Conservation (phyloP, 768 basidiomycete species). For the Lactifluus subvellereus region DNA sequence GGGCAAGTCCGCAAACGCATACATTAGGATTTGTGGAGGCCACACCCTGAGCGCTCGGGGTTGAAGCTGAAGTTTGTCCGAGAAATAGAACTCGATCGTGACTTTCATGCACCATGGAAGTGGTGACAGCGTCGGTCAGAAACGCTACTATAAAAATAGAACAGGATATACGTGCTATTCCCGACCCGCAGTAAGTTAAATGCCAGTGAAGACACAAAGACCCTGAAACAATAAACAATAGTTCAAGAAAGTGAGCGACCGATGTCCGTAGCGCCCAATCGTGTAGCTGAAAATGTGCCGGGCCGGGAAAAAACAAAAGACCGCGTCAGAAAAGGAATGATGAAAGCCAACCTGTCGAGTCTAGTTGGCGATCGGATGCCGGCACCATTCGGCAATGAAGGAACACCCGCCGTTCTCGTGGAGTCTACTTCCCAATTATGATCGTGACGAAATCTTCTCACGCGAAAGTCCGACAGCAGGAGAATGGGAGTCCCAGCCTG, state of each 20-base stretch:
- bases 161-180: neutral
- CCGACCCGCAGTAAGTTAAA: neutral
- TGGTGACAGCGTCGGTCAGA: neutral
- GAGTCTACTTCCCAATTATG: constrained; percentile 15
- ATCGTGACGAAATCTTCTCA: neutral
- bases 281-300: constrained; percentile 10
- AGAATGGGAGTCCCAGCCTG: neutral
- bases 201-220: neutral
- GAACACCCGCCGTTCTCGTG: neutral
- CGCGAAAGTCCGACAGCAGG: constrained; percentile 7
- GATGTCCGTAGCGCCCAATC: neutral
- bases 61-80: neutral
- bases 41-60: constrained; percentile 1
- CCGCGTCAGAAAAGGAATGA: constrained; percentile 17
- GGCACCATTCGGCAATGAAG: constrained; percentile 1
- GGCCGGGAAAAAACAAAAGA: constrained; percentile 17
- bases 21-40: constrained; percentile 16
- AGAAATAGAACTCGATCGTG: neutral
- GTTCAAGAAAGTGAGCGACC: neutral
- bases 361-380: constrained; percentile 18
- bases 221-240: neutral
- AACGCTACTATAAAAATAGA: neutral
- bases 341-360: constrained; percentile 17
- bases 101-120: neutral
- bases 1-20: neutral